Base-by-base conservation (phyloP, 441 rosid genomes). In the Eruca vesicaria region DNA sequence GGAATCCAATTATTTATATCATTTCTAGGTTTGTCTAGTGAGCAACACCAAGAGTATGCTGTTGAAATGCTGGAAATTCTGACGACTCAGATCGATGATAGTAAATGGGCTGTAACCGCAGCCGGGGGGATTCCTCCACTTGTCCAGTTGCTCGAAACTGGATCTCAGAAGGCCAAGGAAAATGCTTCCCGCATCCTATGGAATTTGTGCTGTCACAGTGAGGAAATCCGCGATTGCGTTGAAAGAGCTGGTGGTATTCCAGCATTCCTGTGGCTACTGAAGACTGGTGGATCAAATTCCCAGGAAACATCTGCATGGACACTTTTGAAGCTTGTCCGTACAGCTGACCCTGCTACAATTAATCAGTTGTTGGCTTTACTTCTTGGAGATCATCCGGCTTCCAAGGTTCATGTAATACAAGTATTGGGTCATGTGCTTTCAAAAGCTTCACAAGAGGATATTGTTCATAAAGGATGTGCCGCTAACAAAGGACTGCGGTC, bases 81-180 rank as follows among this genome's bases (percentile, higher is more conserved):
- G 68, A 90, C 99, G 9, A 87, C 90, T 73, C 93, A 96, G 86
- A 89, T 90, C 56, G 98, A 96, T 78, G 99, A 96, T 79, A 96
- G 98, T 81, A 96, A 94, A 85, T 96, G 99, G 99, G 99, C 99
- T 52, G 88, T 96, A 80, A 96, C 99, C 16, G 99, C 99, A 71
- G 99, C 99, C 52, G 99, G 98, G 88, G 99, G 99, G 63, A 96
- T 96, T 82, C 99, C 99, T 79, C 99, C 99, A 10, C 96, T 96
- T 60, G 99, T 96, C 73, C 99, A 90, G 79, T 90, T 96, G 84
- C 89, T 96, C 28, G 99, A 96, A 88, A 90, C 92, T 55, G 99
- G 99, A 18, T 96, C 98, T 71, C 94, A 85, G 35, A 94, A 89
- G 85, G 97, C 98, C 57, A 94, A 90, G 89, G 98, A 94, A 82